Evolutionary conservation across 805 yeast genomes (phyloP).

Genomic region (Candida jianshihensis): DNA sequence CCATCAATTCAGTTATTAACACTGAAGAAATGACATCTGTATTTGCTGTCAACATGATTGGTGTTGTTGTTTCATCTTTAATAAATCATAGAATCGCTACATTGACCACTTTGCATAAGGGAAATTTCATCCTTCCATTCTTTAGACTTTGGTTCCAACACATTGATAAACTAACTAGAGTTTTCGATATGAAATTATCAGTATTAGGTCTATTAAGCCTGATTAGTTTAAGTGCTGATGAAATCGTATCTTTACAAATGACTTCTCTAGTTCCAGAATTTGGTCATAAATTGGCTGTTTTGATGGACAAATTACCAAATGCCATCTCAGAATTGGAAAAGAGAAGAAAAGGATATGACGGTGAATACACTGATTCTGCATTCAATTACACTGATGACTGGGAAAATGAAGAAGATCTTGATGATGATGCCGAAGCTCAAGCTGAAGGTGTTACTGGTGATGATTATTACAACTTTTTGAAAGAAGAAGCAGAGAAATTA

Average conservation of each 20-base stretch:
- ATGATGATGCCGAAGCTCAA: no score
- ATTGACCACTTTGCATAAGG: slow-evolving; percentile 40
- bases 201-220: slow-evolving; percentile 59
- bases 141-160: slow-evolving; percentile 58
- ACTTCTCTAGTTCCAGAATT: slow-evolving; percentile 37
- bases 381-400: slow-evolving; percentile 21
- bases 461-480: slow-evolving; percentile 43
- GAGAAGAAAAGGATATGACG: slow-evolving; percentile 39
- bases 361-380: slow-evolving; percentile 22
- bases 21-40: slow-evolving; percentile 20
- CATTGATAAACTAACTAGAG: slow-evolving; percentile 52
- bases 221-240: slow-evolving; percentile 22
- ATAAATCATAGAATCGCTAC: slow-evolving; percentile 53
- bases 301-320: slow-evolving; percentile 57
- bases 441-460: slow-evolving; percentile 27
- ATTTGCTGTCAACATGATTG: slow-evolving; percentile 43
- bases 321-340: slow-evolving; percentile 65
- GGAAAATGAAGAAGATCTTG: slow-evolving; percentile 25
- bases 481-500: slow-evolving; percentile 34
- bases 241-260: slow-evolving; percentile 28
- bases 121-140: slow-evolving; percentile 39
- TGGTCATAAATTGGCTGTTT: slow-evolving; percentile 41
- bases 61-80: slow-evolving; percentile 58
- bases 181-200: slow-evolving; percentile 75
- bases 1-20: slow-evolving; percentile 32